Percentiles rank a stretch among this genome's conserved stretches.
phyloP scores from a whole-genome alignment of 768 basidiomycete species.

The Pleurotus ostreatus region DNA sequence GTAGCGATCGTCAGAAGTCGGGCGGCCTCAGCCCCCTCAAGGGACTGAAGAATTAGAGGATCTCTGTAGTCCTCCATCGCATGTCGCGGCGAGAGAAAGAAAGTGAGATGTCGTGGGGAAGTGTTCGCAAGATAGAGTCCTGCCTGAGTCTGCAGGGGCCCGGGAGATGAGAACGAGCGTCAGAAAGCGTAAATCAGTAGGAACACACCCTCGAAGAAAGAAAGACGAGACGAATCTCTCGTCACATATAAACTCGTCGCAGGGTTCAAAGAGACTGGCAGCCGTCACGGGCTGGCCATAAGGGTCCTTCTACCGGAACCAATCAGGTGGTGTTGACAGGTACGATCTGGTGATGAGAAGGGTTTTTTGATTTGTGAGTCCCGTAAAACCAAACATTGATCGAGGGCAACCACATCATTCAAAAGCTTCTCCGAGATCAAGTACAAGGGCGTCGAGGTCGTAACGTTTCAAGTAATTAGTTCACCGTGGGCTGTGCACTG shows the following conservation, averaged over 20 bases:
- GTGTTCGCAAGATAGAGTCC: neutral
- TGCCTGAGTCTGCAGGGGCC: neutral
- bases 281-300: slow-evolving; percentile 3
- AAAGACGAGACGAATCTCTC: neutral
- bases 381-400: neutral
- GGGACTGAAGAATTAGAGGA: neutral
- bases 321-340: slow-evolving; percentile 5
- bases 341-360: slow-evolving; percentile 4
- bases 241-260: neutral
- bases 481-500: neutral
- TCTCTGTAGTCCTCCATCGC: slow-evolving; percentile 2
- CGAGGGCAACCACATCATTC: slow-evolving; percentile 5
- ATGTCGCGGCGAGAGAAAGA: neutral
- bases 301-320: slow-evolving; percentile 4
- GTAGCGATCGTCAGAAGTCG: slow-evolving; percentile 7
- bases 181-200: neutral
- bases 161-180: neutral
- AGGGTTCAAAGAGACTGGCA: neutral
- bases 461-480: slow-evolving; percentile 1
- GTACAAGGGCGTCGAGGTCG: neutral
- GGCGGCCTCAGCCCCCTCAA: slow-evolving; percentile 6
- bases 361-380: neutral
- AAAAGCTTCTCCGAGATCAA: slow-evolving; percentile 5
- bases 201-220: slow-evolving; percentile 1
- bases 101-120: neutral